Evolutionary conservation across 78 protist genomes (phyloP), one percentile per base, ranked within the genome.

Genomic region (Polysphondylium violaceum): DNA sequence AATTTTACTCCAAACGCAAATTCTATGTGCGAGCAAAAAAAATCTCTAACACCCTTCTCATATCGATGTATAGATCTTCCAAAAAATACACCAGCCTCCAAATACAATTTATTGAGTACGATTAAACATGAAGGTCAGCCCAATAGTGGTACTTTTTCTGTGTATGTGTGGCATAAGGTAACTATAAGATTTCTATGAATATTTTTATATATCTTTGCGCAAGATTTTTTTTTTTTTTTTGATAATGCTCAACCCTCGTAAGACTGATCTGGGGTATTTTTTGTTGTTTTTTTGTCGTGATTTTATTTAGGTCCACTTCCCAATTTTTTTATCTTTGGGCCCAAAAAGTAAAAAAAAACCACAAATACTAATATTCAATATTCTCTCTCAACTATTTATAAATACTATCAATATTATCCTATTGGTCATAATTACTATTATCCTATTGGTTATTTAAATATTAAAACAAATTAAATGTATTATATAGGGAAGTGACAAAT

Each of bases 51-150:
- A 19, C 19, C 4, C 4, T 21, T 56, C 14, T 56, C 21, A 17
- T 56, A 19, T 56, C 21, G 11, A 17, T 35, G 4, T 71, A 21
- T 36, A 64, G 53, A 86, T 88, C 19, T 76, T 51, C 68, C 88
- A 38, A 12, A 51, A 23, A 38, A 9, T 1, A 38, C 41, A 27
- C 23, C 31, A 65, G 58, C 21, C 17, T 35, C 90, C 12, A 88
- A 72, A 63, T 94, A 81, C 61, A 69, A 88, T 55, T 51, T 94
- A 14, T 19, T 81, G 61, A 19, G 81, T 17, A 56, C 60, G 1
- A 76, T 91, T 8, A 77, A 76, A 73, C 96, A 94, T 41, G 96
- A 94, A 59, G 96, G 96, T 72, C 61, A 76, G 4, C 83, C 90
- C 12, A 71, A 76, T 36, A 25, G 31, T 38, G 92, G 94, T 67